These are phyloP conservation scores for Phytopythium kandeliae DNA, from an alignment of 352 stramenopile genomes.

Conservation along the genomic window DNA sequence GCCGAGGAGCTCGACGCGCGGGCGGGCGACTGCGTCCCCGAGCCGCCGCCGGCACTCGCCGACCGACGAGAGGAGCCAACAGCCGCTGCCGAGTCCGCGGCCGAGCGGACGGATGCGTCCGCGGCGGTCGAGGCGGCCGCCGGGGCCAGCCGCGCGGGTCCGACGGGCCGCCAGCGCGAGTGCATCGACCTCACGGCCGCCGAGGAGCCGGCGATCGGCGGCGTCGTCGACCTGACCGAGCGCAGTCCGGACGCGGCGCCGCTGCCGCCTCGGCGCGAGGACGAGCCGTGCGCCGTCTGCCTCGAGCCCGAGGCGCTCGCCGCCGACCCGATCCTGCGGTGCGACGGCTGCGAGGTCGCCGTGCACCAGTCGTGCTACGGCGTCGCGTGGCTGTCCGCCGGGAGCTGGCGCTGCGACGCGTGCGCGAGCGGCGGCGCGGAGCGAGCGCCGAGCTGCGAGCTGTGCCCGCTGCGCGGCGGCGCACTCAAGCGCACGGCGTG, in stretches of 20 bases:
- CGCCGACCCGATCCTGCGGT: slow-evolving; percentile 89
- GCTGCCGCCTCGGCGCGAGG: slow-evolving; percentile 2
- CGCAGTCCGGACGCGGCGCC: background rate
- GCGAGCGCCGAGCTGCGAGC: slow-evolving; percentile 40
- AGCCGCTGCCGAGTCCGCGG: background rate
- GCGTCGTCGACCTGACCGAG: background rate
- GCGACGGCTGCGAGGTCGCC: slow-evolving; percentile 80
- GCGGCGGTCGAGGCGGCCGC: too few relatives aligned
- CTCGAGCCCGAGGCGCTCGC: slow-evolving; percentile 75
- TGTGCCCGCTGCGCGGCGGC: slow-evolving; percentile 62
- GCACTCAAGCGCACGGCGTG: slow-evolving; percentile 61
- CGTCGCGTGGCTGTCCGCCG: slow-evolving; percentile 50
- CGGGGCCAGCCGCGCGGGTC: background rate
- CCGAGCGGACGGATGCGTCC: too few relatives aligned
- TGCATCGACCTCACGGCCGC: background rate
- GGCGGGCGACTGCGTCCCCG: slow-evolving; percentile 26
- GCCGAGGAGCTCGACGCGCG: slow-evolving; percentile 1
- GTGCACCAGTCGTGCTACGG: slow-evolving; percentile 91
- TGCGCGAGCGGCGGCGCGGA: slow-evolving; percentile 20
- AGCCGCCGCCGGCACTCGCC: slow-evolving; percentile 8
- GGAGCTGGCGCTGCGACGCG: slow-evolving; percentile 83
- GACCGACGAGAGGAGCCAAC: too few relatives aligned
- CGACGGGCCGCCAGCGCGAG: background rate
- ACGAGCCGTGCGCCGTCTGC: slow-evolving; percentile 69
- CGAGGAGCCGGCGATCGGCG: background rate